Base-by-base conservation (phyloP, 2,329 filamentous ascomycete genomes). In the Talaromyces sp. region DNA sequence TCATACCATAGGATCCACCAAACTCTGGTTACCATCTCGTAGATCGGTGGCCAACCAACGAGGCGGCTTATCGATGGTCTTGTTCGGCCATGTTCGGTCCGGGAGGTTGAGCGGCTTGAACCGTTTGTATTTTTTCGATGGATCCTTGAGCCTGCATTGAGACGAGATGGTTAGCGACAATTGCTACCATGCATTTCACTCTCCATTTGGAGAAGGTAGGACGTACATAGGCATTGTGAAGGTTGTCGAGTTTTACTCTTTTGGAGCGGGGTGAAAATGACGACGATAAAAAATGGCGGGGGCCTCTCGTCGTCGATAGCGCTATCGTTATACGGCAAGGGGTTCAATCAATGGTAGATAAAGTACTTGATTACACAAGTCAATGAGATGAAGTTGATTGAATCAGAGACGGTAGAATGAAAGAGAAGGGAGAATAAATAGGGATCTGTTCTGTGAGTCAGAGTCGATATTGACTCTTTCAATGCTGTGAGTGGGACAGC, bases 11-110 rank as follows among this genome's bases (percentile, higher is more conserved):
- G 94, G 93, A 77, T 97, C 92, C 38, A 92, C 88, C 78, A 97
- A 83, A 78, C 90, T 93, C 83, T 98, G 94, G 83, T 97, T 97
- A 65, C 93, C 94, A 83, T 98, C 94, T 74, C 94, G 85, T 72
- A 96, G 81, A 77, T 95, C 91, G 47, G 92, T 96, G 53, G 91
- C 90, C 75, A 97, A 87, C 93, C 93, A 98, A 73, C 94, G 86
- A 40, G 93, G 93, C 59, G 93, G 86, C 81, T 93, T 95, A 73
- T 91, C 87, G 73, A 97, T 86, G 47, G 86, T 87, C 81, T 91
- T 93, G 75, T 85, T 86, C 11, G 93, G 93, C 93, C 93, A 96
- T 90, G 83, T 80, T 68, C 83, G 78, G 70, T 84, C 80, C n/a
- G 81, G 79, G 51, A 85, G 77, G 68, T 83, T 70, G 66, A 81